Evolutionary conservation across 2,329 filamentous ascomycete genomes (phyloP).

Genomic region (Colletotrichum camelliae): DNA sequence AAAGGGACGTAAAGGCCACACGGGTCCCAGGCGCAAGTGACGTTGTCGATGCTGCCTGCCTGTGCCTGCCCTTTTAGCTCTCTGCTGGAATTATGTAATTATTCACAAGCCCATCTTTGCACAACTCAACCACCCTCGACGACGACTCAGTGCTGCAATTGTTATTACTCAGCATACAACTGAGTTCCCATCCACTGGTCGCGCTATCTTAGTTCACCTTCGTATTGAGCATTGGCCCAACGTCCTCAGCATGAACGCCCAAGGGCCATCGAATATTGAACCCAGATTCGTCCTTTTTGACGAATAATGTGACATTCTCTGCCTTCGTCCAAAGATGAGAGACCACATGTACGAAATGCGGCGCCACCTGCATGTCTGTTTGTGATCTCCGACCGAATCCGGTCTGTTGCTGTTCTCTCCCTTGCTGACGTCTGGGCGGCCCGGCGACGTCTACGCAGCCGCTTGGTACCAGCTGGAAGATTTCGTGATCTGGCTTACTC

Average conservation of each 20-base stretch:
- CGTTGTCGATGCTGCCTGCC: conserved; percentile 41
- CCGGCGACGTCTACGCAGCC: background rate
- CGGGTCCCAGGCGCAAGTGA: conserved; percentile 29
- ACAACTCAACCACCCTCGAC: background rate
- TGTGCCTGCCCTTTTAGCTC: background rate
- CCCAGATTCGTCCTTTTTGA: background rate
- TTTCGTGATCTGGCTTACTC: background rate
- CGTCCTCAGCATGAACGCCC: background rate
- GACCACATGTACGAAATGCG: background rate
- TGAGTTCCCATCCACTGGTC: background rate
- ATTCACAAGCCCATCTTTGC: background rate
- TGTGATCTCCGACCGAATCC: conserved; percentile 8
- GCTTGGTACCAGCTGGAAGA: background rate
- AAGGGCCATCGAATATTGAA: background rate
- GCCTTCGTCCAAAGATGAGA: background rate
- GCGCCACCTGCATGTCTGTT: conserved; percentile 2
- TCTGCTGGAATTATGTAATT: conserved; percentile 6
- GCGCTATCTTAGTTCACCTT: background rate
- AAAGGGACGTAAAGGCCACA: background rate
- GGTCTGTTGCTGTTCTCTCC: background rate
- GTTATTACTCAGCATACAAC: background rate
- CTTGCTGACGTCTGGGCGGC: background rate
- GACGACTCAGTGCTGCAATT: background rate
- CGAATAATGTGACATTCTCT: background rate
- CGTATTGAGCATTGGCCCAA: background rate